Evolutionary conservation across 306 rosid species (phyloP), one percentile per base, ranked within the genome.

Genomic region (Albizia julibrissin): DNA sequence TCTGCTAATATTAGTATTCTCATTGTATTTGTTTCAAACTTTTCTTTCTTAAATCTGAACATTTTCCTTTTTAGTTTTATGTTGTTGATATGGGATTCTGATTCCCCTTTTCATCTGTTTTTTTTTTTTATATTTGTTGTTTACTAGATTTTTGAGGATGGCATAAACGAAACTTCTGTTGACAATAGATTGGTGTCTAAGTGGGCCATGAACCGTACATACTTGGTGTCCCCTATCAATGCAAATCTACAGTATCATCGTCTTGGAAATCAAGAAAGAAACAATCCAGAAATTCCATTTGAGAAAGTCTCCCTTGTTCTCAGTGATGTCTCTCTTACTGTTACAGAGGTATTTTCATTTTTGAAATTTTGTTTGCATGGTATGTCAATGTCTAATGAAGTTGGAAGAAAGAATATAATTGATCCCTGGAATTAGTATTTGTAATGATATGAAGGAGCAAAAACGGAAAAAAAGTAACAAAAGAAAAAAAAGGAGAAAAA

Each of bases 171-270:
- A 88, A 91, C 94, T 67, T 74, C 86, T 70, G 88, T 80, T 83
- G 88, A 87, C 62, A 69, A 74, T 74, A 86, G 83, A 80, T 54
- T 74, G 68, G 84, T 82, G 81, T 83, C 95, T 37, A 91, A 89
- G 84, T 95, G 97, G 99, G 97, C 96, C 84, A 64, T 77, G 84
- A 87, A 91, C 84, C 93, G 94, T 68, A 82, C 89, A 3, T 95
- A 92, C 82, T 66, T 95, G 92, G 94, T 93, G 70, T 91, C 92
- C 86, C 99, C 99, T 42, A 93, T 95, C 80, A 90, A 93, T 86
- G 98, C 97, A 82, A 85, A 77, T 56, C 84, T 95, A 70, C 93
- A 92, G 75, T 95, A 95, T 89, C 98, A 93, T 82, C 99, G 99
- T 79, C 93, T 93, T 77, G 99, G 99, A 86, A 88, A 95, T 76